A percentile compares a stretch with the other conserved stretches of the same genome.
These are phyloP conservation scores for Komagataella mondaviorum DNA, from an alignment of 805 yeast genomes.

Conservation along the genomic window DNA sequence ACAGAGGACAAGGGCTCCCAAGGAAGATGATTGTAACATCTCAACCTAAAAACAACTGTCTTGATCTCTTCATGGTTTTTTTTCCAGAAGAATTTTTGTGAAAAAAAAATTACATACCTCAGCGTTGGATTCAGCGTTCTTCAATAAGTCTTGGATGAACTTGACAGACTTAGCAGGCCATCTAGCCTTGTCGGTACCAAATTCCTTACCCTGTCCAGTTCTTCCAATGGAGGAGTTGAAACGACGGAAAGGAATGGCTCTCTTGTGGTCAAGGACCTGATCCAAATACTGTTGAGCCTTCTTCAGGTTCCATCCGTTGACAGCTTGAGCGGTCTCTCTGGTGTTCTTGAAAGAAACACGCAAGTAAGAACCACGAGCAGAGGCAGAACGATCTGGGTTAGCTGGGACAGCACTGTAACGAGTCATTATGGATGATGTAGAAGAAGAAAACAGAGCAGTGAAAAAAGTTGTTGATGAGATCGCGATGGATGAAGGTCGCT, in stretches of 20 bases:
- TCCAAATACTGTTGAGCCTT: slow-evolving; percentile 92
- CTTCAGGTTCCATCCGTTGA: slow-evolving; percentile 95
- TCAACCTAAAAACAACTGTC: not conserved
- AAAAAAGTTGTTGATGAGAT: not conserved
- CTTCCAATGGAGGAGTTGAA: slow-evolving; percentile 94
- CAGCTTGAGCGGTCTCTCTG: slow-evolving; percentile 98
- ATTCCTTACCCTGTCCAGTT: slow-evolving; percentile 99
- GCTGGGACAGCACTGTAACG: slow-evolving; percentile 99
- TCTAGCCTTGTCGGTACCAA: slow-evolving; percentile 99
- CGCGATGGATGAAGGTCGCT: not conserved
- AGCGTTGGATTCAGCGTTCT: slow-evolving; percentile 98
- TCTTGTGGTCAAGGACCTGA: slow-evolving; percentile 94
- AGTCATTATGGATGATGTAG: slow-evolving; percentile 49
- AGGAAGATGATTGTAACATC: not conserved
- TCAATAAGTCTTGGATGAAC: slow-evolving; percentile 86
- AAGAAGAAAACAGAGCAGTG: not conserved
- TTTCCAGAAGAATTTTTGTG: not conserved
- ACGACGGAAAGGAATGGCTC: slow-evolving; percentile 99
- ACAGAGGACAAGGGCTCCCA: not conserved
- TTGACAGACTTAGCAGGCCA: slow-evolving; percentile 99
- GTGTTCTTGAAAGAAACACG: slow-evolving; percentile 99
- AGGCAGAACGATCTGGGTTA: slow-evolving; percentile 98
- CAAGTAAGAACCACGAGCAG: slow-evolving; percentile 98
- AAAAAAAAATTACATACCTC: slow-evolving; percentile 35
- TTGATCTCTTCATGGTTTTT: not conserved